Conservation (phyloP, 768 basidiomycete species). For the Leccinum rimulosum region DNA sequence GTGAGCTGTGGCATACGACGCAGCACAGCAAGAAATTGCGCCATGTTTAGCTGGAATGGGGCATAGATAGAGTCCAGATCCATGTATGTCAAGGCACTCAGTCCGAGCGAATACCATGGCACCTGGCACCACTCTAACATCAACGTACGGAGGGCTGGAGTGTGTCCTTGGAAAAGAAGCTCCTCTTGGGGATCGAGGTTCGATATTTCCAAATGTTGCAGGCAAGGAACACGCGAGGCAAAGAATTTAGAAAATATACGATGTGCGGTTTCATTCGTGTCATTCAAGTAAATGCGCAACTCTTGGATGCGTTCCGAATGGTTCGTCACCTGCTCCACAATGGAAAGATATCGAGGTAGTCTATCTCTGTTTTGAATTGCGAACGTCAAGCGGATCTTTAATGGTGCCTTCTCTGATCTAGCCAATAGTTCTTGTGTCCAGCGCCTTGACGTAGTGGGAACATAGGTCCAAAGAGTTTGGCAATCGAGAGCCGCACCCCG, state of each 20-base stretch:
- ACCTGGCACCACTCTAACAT: neutral
- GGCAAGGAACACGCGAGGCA: neutral
- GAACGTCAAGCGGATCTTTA: neutral
- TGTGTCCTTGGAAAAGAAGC: neutral
- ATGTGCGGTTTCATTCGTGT: neutral
- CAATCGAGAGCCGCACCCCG: neutral
- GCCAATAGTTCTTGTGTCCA: neutral
- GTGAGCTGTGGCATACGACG: conserved; percentile 33
- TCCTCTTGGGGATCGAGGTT: neutral
- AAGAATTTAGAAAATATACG: neutral
- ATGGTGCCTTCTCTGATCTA: neutral
- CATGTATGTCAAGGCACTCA: conserved; percentile 32
- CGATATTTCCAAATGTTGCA: neutral
- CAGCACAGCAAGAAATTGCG: conserved; percentile 33
- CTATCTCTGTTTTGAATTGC: neutral
- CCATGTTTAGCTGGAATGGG: conserved; percentile 25
- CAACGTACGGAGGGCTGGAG: neutral
- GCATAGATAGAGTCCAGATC: conserved; percentile 27
- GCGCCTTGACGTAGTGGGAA: neutral
- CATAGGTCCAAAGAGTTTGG: neutral
- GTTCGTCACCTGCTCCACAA: neutral
- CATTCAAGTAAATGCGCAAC: neutral
- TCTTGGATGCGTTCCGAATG: neutral
- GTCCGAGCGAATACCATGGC: neutral
- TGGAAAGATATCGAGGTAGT: neutral